These are phyloP conservation scores for Lagenidium sp. DNA, from an alignment of 352 stramenopile genomes.

Conservation along the genomic window DNA sequence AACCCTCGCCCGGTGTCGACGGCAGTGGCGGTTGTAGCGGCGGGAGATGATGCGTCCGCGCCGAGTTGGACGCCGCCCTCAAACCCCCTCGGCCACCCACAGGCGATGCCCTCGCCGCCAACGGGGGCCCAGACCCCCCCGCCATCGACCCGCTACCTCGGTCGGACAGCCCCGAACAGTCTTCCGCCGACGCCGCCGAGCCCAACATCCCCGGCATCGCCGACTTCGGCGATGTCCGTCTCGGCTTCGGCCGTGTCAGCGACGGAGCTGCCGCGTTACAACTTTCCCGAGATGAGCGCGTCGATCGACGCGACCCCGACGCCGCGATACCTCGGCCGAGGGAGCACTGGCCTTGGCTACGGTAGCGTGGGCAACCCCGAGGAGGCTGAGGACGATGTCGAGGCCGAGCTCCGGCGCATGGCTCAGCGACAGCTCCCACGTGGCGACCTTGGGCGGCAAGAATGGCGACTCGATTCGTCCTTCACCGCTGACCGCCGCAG, in stretches of 20 bases:
- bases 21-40: too few relatives aligned
- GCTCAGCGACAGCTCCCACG: slow-evolving; percentile 66
- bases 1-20: too few relatives aligned
- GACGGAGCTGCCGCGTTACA: slow-evolving; percentile 60
- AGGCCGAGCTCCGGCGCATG: slow-evolving; percentile 69
- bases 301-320: slow-evolving; percentile 71
- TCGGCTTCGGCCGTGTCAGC: slow-evolving; percentile 74
- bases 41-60: too few relatives aligned
- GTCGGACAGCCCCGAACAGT: slow-evolving; percentile 11
- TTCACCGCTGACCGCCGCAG: too few relatives aligned
- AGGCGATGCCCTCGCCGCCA: too few relatives aligned
- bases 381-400: slow-evolving; percentile 57
- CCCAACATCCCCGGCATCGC: slow-evolving; percentile 45
- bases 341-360: slow-evolving; percentile 17
- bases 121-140: too few relatives aligned
- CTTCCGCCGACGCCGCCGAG: slow-evolving; percentile 21
- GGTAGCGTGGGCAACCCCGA: slow-evolving; percentile 1
- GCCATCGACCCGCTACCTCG: slow-evolving; percentile 27
- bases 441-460: slow-evolving; percentile 62
- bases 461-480: slow-evolving; percentile 70
- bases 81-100: too few relatives aligned
- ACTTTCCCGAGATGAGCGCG: slow-evolving; percentile 72
- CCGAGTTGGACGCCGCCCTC: too few relatives aligned
- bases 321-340: slow-evolving; percentile 67
- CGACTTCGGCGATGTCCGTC: slow-evolving; percentile 61